phyloP scores from a whole-genome alignment of 1,139 yeast species.

The Spathaspora sp. region DNA sequence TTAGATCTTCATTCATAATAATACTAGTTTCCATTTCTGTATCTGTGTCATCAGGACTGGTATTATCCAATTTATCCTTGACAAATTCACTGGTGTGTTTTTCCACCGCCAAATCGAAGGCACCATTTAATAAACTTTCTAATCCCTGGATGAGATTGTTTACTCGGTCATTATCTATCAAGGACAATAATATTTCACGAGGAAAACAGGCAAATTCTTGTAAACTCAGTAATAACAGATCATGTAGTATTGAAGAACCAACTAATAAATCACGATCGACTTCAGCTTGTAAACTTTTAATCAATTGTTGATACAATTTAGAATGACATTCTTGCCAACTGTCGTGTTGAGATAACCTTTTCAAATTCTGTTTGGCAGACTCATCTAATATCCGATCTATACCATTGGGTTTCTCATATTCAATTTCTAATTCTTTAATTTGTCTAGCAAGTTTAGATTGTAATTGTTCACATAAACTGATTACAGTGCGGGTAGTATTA shows the following conservation, averaged over 20 bases:
- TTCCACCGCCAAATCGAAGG: constrained; percentile 37
- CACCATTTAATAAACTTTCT: constrained; percentile 35
- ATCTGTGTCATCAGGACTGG: constrained; percentile 1
- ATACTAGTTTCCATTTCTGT: constrained; percentile 2
- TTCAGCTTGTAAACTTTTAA: constrained; percentile 43
- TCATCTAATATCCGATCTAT: constrained; percentile 49
- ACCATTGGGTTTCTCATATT: constrained; percentile 50
- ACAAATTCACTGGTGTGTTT: constrained; percentile 29
- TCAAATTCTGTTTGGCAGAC: constrained; percentile 42
- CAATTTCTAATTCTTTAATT: constrained; percentile 49
- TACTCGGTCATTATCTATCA: constrained; percentile 8
- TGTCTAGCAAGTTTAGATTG: constrained; percentile 35
- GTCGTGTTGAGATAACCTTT: constrained; percentile 49
- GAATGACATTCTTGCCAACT: constrained; percentile 53
- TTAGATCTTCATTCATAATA: constrained; percentile 7
- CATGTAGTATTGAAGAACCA: constrained; percentile 52
- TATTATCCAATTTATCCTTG: constrained; percentile 19
- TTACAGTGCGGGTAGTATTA: constrained; percentile 6
- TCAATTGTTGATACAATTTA: constrained; percentile 35
- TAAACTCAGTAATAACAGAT: constrained; percentile 34
- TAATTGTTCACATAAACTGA: constrained; percentile 25
- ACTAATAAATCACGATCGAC: constrained; percentile 55
- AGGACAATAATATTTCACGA: constrained; percentile 14
- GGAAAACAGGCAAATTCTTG: constrained; percentile 22
- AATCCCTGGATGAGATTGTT: constrained; percentile 18